Evolutionary conservation across 2,329 filamentous ascomycete species (phyloP).

Genomic region (Bretziella fagacearum): DNA sequence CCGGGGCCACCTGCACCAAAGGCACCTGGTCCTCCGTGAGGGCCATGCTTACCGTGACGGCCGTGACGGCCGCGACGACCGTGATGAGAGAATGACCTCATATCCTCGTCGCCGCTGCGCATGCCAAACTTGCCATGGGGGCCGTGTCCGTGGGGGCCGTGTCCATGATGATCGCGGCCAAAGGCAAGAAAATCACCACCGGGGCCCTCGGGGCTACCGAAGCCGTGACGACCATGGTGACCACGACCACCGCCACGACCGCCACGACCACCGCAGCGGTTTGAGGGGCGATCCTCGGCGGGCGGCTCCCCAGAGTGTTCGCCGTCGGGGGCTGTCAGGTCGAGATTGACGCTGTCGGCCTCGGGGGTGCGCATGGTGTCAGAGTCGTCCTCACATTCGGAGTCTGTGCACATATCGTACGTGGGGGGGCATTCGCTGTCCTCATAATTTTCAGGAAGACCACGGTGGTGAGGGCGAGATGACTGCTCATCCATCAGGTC

Average conservation of each 20-base stretch:
- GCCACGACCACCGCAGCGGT: conserved; percentile 18
- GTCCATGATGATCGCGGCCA: conserved; percentile 15
- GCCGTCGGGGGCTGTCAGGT: neutral
- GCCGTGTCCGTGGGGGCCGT: conserved; percentile 17
- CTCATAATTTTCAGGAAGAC: neutral
- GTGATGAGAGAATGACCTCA: too few relatives aligned
- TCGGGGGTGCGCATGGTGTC: neutral
- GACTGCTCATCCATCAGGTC: neutral
- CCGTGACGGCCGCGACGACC: conserved; percentile 2
- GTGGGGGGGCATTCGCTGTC: neutral
- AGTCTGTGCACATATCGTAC: neutral
- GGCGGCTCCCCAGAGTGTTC: conserved; percentile 14
- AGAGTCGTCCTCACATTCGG: neutral
- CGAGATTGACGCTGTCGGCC: neutral
- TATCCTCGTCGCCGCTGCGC: too few relatives aligned
- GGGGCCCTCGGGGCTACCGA: conserved; percentile 5
- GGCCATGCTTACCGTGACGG: conserved; percentile 15
- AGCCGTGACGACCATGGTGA: conserved; percentile 16
- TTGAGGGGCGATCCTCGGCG: conserved; percentile 10
- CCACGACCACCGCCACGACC: conserved; percentile 19
- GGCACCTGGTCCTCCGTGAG: conserved; percentile 13
- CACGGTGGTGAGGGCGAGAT: neutral
- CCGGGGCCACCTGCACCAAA: neutral
- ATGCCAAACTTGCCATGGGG: neutral
- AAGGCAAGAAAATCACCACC: conserved; percentile 17